Base-by-base conservation (phyloP, 2,329 filamentous ascomycete species). In the Paecilomyces fulvus region DNA sequence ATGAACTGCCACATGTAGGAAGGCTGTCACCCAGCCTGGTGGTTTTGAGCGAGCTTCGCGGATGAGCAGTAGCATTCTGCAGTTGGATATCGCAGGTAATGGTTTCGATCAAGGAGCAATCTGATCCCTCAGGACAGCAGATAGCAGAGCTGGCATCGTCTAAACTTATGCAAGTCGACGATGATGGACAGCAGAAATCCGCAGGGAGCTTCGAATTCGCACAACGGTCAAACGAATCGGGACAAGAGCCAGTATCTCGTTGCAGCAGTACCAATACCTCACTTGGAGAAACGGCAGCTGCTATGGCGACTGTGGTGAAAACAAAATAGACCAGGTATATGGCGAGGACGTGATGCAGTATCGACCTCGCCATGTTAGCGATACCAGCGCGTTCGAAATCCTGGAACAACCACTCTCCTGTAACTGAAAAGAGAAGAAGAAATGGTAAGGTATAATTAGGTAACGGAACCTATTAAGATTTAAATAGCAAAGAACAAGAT, bases 91-190 rank as follows among this genome's bases (percentile, higher is more conserved):
- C 66, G 66, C 77, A 79, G 25, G 67, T 66, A 51, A 78, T 75
- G 0, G 73, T 67, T 30, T 68, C 58, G 51, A 79, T 78, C 53
- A 67, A 71, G 12, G 66, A 60, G 60, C 77, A 79, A 52, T 67
- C 65, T 25, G 64, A 56, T 3, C 73, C 75, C 10, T 67, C 63
- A n/a, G 75, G 76, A 61, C 77, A 79, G 64, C 77, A 79, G 23
- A 79, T 68, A 28, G 70, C 75, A 3, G 75, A 74, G 31, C 66
- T 75, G 10, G 66, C 69, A 54, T 67, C 61, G 57, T 78, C 76
- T 33, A 78, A 56, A 49, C 69, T 70, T 52, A 77, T 62, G 59
- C 77, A 79, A 43, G 65, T 72, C 14, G 68, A 68, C 9, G 63
- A 67, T 30, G 69, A 67, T 21, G 72, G 64, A 56, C 77, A 79